These are phyloP conservation scores for Neoascochyta sp. DNA, from an alignment of 2,329 filamentous ascomycete species.

Conservation along the genomic window DNA sequence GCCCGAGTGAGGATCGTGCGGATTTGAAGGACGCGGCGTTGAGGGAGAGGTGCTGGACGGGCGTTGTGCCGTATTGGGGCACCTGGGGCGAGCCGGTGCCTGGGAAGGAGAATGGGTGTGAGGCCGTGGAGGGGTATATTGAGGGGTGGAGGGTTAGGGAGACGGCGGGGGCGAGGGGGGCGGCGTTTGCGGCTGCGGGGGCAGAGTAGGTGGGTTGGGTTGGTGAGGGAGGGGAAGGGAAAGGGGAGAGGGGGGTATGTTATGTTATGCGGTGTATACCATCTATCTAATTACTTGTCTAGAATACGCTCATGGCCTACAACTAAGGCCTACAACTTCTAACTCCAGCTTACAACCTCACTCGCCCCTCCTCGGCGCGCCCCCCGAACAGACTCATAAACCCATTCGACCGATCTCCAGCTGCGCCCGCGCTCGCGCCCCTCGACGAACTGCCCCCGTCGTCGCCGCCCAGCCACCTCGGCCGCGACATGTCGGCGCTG, in stretches of 20 bases:
- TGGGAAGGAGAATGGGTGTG: conserved; percentile 42
- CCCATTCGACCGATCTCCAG: conserved; percentile 13
- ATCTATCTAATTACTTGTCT: too few species aligned
- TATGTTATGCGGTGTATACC: too few species aligned
- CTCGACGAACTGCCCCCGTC: conserved; percentile 9
- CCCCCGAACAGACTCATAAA: conserved; percentile 35
- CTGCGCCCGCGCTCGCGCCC: conserved; percentile 7
- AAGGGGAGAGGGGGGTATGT: too few species aligned
- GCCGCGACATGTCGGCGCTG: conserved; percentile 60
- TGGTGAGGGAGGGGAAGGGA: too few species aligned
- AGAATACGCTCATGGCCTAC: too few species aligned
- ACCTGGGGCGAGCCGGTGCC: conserved; percentile 32
- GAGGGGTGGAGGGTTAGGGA: conserved; percentile 34
- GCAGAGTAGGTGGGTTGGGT: too few species aligned
- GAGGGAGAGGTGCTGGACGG: conserved; percentile 29
- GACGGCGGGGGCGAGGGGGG: conserved; percentile 17
- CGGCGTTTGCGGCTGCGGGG: conserved; percentile 27
- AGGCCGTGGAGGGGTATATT: conserved; percentile 61
- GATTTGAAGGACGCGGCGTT: conserved; percentile 29
- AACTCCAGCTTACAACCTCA: conserved; percentile 22
- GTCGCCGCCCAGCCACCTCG: conserved; percentile 73
- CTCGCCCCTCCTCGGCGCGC: conserved; percentile 29
- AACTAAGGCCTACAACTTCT: not conserved
- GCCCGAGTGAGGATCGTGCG: conserved; percentile 32
- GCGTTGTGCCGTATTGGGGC: conserved; percentile 35